These are phyloP conservation scores for Floccularia luteovirens DNA, from an alignment of 768 basidiomycete species.

Conservation along the genomic window DNA sequence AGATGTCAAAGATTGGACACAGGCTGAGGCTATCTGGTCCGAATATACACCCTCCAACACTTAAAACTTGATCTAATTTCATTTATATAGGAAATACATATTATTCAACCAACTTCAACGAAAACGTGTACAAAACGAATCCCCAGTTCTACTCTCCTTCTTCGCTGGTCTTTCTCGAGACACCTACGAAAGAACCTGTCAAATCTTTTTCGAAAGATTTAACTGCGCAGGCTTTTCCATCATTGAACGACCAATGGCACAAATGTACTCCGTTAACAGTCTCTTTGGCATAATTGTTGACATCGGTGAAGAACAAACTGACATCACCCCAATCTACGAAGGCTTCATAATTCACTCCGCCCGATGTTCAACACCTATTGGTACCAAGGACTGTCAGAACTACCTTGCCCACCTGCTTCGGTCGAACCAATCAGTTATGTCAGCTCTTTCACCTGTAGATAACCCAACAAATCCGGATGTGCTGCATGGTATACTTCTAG, in stretches of 20 bases:
- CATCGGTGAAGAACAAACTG: conserved; percentile 68
- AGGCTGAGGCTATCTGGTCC: conserved; percentile 87
- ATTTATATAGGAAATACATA: conserved; percentile 64
- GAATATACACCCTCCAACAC: conserved; percentile 13
- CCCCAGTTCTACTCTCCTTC: conserved; percentile 74
- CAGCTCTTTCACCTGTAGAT: conserved; percentile 47
- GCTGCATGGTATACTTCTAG: conserved; percentile 44
- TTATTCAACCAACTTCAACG: conserved; percentile 71
- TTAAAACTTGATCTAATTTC: conserved; percentile 4
- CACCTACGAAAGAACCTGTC: conserved; percentile 67
- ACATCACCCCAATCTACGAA: conserved; percentile 74
- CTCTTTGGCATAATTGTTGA: conserved; percentile 77
- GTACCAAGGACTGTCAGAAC: conserved; percentile 63
- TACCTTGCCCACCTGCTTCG: conserved; percentile 72
- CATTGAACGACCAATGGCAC: conserved; percentile 77
- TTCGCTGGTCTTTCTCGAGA: conserved; percentile 55
- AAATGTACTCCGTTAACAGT: conserved; percentile 70
- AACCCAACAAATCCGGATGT: conserved; percentile 36
- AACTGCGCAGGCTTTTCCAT: conserved; percentile 80
- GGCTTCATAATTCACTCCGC: conserved; percentile 52
- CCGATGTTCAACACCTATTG: conserved; percentile 51
- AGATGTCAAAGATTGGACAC: conserved; percentile 68
- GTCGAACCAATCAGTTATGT: conserved; percentile 57
- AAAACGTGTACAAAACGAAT: conserved; percentile 81
- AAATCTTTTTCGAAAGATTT: conserved; percentile 89